Evolutionary conservation across 257 asterid genomes (phyloP).

Genomic region (Vinca minor): DNA sequence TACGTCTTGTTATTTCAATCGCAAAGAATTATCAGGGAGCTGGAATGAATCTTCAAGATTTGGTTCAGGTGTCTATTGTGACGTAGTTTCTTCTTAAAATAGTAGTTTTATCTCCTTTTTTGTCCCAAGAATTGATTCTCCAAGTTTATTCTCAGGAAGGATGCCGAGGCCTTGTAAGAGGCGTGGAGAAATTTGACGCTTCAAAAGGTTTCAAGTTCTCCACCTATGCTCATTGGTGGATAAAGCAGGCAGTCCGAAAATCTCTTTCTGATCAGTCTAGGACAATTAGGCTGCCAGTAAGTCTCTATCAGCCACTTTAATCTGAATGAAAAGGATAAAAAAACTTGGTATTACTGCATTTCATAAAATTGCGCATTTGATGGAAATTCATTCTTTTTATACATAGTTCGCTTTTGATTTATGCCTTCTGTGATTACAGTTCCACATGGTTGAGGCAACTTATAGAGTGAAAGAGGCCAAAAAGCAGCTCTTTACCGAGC

Average conservation of each 20-base stretch:
- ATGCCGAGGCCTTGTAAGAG: conserved; percentile 78
- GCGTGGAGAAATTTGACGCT: conserved; percentile 87
- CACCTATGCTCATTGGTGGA: conserved; percentile 99
- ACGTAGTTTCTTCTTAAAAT: conserved; percentile 3
- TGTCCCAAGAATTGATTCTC: conserved; percentile 11
- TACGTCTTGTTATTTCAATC: conserved; percentile 85
- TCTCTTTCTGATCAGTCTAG: conserved; percentile 37
- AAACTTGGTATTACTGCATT: background rate
- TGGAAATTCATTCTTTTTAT: background rate
- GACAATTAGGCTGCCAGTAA: conserved; percentile 32
- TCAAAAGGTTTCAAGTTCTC: conserved; percentile 88
- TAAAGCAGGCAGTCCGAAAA: conserved; percentile 48
- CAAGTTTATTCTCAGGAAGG: conserved; percentile 63
- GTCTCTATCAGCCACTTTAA: background rate
- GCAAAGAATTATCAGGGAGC: conserved; percentile 90
- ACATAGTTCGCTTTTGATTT: conserved; percentile 5
- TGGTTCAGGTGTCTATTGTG: conserved; percentile 70
- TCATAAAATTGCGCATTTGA: background rate
- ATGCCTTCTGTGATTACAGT: conserved; percentile 35
- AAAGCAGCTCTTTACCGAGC: conserved; percentile 57
- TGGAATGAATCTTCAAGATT: conserved; percentile 90
- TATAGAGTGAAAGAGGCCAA: conserved; percentile 92
- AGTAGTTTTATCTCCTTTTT: background rate
- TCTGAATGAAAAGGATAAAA: background rate
- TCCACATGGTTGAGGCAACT: conserved; percentile 87